Evolutionary conservation across 768 basidiomycete genomes (phyloP).

Genomic region (Tulasnella sp.): DNA sequence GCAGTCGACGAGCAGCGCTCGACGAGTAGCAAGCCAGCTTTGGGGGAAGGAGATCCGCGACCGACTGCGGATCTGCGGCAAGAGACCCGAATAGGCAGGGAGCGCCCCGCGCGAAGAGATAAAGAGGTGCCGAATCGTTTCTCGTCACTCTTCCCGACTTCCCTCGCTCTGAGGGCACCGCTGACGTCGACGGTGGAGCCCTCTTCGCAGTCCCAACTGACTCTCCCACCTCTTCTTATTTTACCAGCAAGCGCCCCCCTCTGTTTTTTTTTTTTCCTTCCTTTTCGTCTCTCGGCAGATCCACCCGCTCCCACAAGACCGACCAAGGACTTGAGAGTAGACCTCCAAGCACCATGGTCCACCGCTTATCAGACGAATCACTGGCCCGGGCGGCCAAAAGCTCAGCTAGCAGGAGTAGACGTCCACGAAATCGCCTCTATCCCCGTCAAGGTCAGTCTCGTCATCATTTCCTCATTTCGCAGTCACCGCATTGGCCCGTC

Average conservation of each 20-base stretch:
- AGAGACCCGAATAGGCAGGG: background rate
- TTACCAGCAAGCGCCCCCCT: too few species aligned
- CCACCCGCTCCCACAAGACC: slow-evolving; percentile 6
- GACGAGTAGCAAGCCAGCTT: background rate
- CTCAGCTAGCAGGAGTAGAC: background rate
- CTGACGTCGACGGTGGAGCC: slow-evolving; percentile 12
- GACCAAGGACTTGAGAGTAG: slow-evolving; percentile 4
- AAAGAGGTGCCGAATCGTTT: background rate
- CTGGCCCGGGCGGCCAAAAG: slow-evolving; percentile 7
- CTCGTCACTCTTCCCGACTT: slow-evolving; percentile 2
- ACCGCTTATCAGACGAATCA: slow-evolving; percentile 3
- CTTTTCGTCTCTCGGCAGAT: background rate
- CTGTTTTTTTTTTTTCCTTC: background rate
- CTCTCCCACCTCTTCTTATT: background rate
- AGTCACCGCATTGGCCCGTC: background rate
- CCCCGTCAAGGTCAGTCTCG: background rate
- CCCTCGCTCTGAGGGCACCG: slow-evolving; percentile 1
- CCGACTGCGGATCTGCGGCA: background rate
- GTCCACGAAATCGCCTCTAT: background rate
- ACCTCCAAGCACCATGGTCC: slow-evolving; percentile 7
- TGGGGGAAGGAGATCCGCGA: background rate
- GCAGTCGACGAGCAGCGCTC: slow-evolving; percentile 3
- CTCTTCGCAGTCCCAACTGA: background rate
- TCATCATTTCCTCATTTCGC: background rate
- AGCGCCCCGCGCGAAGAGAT: background rate